Evolutionary conservation across 177 flowering plant genomes (phyloP).

Genomic region (Vitis hybrid): DNA sequence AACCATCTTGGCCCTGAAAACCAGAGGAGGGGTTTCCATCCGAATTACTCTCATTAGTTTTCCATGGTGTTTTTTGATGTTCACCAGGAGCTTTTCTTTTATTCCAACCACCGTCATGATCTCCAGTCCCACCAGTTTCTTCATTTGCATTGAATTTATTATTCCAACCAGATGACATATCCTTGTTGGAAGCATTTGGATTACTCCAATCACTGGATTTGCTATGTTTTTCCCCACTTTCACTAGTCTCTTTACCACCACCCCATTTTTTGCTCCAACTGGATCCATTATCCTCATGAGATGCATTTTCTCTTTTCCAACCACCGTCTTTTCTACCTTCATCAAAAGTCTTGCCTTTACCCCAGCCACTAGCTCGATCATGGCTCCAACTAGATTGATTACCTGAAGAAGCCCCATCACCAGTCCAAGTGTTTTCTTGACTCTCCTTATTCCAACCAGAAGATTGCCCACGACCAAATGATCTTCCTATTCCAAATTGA

Average conservation of each 20-base stretch:
- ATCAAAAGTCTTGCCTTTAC: conserved; percentile 13
- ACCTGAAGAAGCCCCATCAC: no score
- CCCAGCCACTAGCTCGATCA: conserved; percentile 21
- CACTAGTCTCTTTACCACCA: conserved; percentile 1
- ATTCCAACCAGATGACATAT: no score
- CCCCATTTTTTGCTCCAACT: conserved; percentile 18
- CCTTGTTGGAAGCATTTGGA: no score
- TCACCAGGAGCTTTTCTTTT: conserved; percentile 2
- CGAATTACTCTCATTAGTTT: no score
- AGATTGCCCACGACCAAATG: conserved; percentile 31
- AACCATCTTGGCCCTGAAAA: no score
- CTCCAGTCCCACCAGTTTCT: conserved; percentile 2
- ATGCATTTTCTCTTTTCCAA: conserved; percentile 7
- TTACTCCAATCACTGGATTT: neutral
- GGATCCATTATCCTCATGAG: conserved; percentile 7
- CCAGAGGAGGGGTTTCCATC: no score
- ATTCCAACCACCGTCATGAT: conserved; percentile 19
- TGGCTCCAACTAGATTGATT: no score
- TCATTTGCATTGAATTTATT: no score
- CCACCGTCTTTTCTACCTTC: neutral
- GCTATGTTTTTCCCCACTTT: neutral
- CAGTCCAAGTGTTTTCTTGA: neutral
- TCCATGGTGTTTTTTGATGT: no score
- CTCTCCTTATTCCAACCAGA: conserved; percentile 28
- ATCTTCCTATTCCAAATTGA: conserved; percentile 33